Evolutionary conservation across 169 alveolate genomes (phyloP).

Genomic region (Eimeria maxima): DNA sequence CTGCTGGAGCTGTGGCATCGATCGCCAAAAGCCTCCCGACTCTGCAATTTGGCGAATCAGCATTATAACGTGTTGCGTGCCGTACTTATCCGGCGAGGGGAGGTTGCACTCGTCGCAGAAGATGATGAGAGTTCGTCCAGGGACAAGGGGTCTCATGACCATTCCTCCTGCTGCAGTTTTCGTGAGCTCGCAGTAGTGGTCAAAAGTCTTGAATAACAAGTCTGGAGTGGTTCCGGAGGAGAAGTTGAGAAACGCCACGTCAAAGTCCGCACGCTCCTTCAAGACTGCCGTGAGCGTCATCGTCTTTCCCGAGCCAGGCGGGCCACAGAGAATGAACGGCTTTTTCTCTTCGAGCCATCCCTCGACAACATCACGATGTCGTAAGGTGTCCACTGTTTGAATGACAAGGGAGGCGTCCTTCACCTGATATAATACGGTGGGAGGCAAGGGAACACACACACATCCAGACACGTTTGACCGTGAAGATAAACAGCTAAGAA

Average conservation of each 20-base stretch:
- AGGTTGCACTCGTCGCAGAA: conserved; percentile 99
- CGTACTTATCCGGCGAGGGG: conserved; percentile 98
- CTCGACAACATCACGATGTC: conserved; percentile 97
- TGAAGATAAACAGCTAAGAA: not conserved
- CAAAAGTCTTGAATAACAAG: conserved; percentile 95
- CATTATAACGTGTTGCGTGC: conserved; percentile 97
- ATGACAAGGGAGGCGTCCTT: conserved; percentile 97
- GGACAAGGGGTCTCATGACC: conserved; percentile 95
- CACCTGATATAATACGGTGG: conserved; percentile 87
- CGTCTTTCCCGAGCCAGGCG: conserved; percentile 99
- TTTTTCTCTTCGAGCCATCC: conserved; percentile 97
- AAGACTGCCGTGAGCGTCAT: conserved; percentile 98
- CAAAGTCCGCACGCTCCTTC: conserved; percentile 96
- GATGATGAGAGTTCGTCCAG: conserved; percentile 98
- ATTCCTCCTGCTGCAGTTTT: conserved; percentile 94
- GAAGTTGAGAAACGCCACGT: conserved; percentile 97
- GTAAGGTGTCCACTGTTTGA: conserved; percentile 98
- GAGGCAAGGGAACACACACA: not conserved
- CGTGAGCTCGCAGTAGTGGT: conserved; percentile 97
- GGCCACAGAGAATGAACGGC: conserved; percentile 99
- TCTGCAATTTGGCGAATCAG: conserved; percentile 97
- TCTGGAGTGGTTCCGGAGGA: conserved; percentile 97
- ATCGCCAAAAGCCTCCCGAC: conserved; percentile 98
- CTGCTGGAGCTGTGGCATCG: conserved; percentile 89
- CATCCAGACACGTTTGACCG: not conserved